Conservation (phyloP, 306 rosid genomes). For the Dalbergia oliveri region DNA sequence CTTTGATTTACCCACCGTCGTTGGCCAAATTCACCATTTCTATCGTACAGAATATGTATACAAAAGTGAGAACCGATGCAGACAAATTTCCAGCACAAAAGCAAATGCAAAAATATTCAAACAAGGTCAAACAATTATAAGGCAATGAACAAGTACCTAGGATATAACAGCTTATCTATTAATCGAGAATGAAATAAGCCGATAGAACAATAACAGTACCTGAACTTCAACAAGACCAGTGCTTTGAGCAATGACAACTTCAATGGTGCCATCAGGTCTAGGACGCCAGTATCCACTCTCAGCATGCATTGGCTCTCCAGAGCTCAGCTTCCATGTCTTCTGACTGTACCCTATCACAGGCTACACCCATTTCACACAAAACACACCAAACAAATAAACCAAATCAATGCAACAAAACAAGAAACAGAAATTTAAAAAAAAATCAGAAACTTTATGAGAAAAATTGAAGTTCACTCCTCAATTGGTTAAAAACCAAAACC, state of each 20-base stretch:
- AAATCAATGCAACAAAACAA: background rate
- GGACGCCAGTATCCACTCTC: slow-evolving; percentile 94
- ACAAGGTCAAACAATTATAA: too few species aligned
- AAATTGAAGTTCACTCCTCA: background rate
- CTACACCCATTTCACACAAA: slow-evolving; percentile 54
- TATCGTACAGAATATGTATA: slow-evolving; percentile 2
- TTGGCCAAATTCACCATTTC: background rate
- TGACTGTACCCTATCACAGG: slow-evolving; percentile 79
- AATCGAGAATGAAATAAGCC: background rate
- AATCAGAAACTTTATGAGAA: background rate
- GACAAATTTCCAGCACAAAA: too few species aligned
- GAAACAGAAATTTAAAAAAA: background rate
- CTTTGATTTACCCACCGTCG: too few species aligned
- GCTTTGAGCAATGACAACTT: slow-evolving; percentile 88
- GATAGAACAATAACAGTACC: slow-evolving; percentile 50
- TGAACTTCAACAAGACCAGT: slow-evolving; percentile 91
- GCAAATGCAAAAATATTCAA: too few species aligned
- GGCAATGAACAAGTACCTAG: too few species aligned
- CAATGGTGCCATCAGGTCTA: slow-evolving; percentile 75
- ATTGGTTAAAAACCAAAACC: slow-evolving; percentile 7
- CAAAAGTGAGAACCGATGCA: background rate
- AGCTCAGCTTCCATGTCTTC: slow-evolving; percentile 83
- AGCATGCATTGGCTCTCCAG: slow-evolving; percentile 87
- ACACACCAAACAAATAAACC: slow-evolving; percentile 12
- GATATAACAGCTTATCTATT: too few species aligned